Conservation (phyloP, 2,329 filamentous ascomycete genomes). For the Orbilia ellipsospora region DNA sequence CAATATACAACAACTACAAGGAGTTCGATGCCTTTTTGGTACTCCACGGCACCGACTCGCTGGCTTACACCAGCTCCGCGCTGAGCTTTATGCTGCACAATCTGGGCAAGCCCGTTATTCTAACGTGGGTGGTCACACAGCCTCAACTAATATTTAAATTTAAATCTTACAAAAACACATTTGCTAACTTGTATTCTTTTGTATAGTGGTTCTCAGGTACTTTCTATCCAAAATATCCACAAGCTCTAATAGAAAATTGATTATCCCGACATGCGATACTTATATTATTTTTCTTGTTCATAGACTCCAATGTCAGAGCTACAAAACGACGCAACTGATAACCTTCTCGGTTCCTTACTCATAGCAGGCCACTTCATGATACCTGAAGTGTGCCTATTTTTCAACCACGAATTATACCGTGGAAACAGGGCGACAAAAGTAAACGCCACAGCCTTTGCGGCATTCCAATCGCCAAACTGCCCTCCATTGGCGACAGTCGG, state of each 20-base stretch:
- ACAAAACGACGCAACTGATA: conserved; percentile 91
- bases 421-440: conserved; percentile 90
- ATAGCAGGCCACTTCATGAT: conserved; percentile 93
- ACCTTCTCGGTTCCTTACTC: conserved; percentile 86
- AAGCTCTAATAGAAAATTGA: neutral
- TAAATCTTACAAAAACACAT: neutral
- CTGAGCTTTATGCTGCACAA: conserved; percentile 93
- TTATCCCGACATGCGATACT: conserved; percentile 59
- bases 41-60: conserved; percentile 88
- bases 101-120: conserved; percentile 87
- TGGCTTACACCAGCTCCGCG: conserved; percentile 89
- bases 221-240: neutral
- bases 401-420: conserved; percentile 88
- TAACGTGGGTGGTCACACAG: conserved; percentile 68
- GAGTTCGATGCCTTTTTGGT: conserved; percentile 92
- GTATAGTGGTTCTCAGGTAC: conserved; percentile 49
- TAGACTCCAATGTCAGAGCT: conserved; percentile 89
- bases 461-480: conserved; percentile 88
- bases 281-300: conserved; percentile 62
- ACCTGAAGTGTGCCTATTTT: conserved; percentile 92
- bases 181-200: conserved; percentile 58
- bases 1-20: conserved; percentile 84
- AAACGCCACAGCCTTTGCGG: conserved; percentile 84
- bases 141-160: neutral
- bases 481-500: conserved; percentile 83